Evolutionary conservation across 805 yeast species (phyloP).

Genomic region (Ogataea parapolymorpha): DNA sequence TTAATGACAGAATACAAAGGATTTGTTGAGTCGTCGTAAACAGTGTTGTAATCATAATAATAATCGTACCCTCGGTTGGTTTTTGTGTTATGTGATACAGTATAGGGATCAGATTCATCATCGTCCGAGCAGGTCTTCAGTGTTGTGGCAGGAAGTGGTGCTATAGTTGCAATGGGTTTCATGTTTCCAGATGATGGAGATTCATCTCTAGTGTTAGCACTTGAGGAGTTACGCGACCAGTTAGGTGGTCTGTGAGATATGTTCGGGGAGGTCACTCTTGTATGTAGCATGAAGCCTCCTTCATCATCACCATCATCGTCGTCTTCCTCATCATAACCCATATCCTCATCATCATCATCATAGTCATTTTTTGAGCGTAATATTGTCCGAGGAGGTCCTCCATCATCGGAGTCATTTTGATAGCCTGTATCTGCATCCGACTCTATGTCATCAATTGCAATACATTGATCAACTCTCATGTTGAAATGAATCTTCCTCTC

Average conservation of each 20-base stretch:
- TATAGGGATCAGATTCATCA: conserved; percentile 56
- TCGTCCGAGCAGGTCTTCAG: conserved; percentile 70
- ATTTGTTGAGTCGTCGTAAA: conserved; percentile 54
- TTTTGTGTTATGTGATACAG: conserved; percentile 68
- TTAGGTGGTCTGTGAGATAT: conserved; percentile 30
- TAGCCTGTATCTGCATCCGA: conserved; percentile 25
- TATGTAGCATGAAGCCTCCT: conserved; percentile 25
- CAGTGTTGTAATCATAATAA: conserved; percentile 77
- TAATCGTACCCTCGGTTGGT: conserved; percentile 74
- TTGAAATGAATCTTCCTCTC: conserved; percentile 86
- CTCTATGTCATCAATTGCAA: conserved; percentile 51
- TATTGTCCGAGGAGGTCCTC: conserved; percentile 14
- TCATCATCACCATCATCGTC: conserved; percentile 27
- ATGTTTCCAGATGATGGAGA: background rate
- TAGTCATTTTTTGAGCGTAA: conserved; percentile 14
- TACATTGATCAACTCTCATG: conserved; percentile 92
- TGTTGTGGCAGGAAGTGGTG: conserved; percentile 80
- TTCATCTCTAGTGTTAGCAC: conserved; percentile 8
- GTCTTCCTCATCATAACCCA: conserved; percentile 20
- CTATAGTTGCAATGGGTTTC: conserved; percentile 52
- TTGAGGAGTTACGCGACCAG: conserved; percentile 16
- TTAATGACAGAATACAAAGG: conserved; percentile 31
- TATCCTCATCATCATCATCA: conserved; percentile 18
- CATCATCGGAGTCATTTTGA: conserved; percentile 26
- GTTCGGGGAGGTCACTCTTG: conserved; percentile 16